phyloP scores from a whole-genome alignment of 2,329 filamentous ascomycete species.

The Nigrospora sphaerica region DNA sequence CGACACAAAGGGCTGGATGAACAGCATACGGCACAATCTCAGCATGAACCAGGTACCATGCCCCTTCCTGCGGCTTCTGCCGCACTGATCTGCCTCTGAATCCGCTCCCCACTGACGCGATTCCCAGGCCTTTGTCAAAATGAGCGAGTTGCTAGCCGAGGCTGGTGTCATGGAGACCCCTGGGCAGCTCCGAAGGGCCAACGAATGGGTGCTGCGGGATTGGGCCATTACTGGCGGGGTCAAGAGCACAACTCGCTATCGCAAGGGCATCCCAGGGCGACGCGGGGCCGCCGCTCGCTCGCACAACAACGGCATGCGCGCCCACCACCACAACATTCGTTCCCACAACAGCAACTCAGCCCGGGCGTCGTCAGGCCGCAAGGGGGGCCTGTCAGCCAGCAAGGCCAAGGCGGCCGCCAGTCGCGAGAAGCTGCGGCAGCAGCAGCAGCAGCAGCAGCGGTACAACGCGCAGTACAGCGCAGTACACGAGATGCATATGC shows the following conservation, averaged over 20 bases:
- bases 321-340: not conserved
- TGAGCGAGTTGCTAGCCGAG: too few relatives aligned
- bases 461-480: not conserved
- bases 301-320: conserved; percentile 1
- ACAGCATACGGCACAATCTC: conserved; percentile 90
- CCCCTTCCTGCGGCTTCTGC: too few relatives aligned
- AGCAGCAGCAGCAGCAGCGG: not conserved
- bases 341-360: conserved; percentile 5
- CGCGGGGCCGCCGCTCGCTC: conserved; percentile 3
- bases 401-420: conserved; percentile 13
- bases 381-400: conserved; percentile 17
- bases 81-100: not conserved
- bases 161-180: conserved; percentile 6
- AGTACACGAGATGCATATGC: not conserved
- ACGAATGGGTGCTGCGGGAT: conserved; percentile 69
- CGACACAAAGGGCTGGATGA: conserved; percentile 75
- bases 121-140: too few relatives aligned
- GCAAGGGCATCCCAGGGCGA: conserved; percentile 37
- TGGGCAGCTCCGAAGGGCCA: conserved; percentile 56
- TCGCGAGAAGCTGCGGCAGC: not conserved
- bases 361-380: conserved; percentile 17
- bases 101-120: too few relatives aligned
- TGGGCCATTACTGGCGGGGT: conserved; percentile 66
- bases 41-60: conserved; percentile 80
- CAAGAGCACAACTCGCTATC: conserved; percentile 77